Percentiles rank a stretch among this genome's conserved stretches.
phyloP scores from a whole-genome alignment of 352 stramenopile species.

The Blastocystis sp. region DNA sequence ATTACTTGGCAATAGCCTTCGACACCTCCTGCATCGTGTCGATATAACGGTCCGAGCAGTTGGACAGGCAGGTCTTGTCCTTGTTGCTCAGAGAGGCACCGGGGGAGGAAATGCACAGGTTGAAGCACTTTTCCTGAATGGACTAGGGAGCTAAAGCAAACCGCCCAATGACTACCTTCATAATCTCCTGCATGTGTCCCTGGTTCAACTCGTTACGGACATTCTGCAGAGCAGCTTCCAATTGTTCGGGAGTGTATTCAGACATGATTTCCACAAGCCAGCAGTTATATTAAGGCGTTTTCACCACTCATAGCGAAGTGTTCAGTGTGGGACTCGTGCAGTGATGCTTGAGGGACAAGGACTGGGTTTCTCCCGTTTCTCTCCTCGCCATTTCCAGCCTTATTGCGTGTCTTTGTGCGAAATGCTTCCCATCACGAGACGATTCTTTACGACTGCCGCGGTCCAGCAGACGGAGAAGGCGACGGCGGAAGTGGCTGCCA shows the following conservation, averaged over 20 bases:
- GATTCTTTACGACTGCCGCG: constrained; percentile 49
- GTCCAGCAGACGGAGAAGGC: constrained; percentile 1
- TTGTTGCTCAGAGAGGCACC: constrained; percentile 83
- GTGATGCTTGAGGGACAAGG: constrained; percentile 21
- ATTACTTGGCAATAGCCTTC: constrained; percentile 75
- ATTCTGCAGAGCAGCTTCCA: constrained; percentile 72
- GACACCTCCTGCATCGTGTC: constrained; percentile 85
- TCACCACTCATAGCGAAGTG: constrained; percentile 14
- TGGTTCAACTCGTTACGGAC: constrained; percentile 81
- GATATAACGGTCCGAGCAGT: constrained; percentile 85
- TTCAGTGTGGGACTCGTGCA: neutral
- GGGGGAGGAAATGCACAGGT: constrained; percentile 82
- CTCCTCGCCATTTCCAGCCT: neutral
- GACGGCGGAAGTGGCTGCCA: constrained; percentile 12
- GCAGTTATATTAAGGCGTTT: neutral
- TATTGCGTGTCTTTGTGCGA: neutral
- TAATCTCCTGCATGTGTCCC: constrained; percentile 81
- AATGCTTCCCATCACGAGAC: constrained; percentile 40
- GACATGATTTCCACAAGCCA: constrained; percentile 24
- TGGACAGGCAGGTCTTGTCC: constrained; percentile 83
- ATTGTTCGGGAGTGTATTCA: constrained; percentile 55
- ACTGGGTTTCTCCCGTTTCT: constrained; percentile 6
- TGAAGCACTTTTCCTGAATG: constrained; percentile 84
- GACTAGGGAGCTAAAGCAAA: constrained; percentile 63
- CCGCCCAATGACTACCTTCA: constrained; percentile 73